Evolutionary conservation across 169 alveolate genomes (phyloP), one percentile per base, ranked within the genome.

Genomic region (Eimeria acervulina): DNA sequence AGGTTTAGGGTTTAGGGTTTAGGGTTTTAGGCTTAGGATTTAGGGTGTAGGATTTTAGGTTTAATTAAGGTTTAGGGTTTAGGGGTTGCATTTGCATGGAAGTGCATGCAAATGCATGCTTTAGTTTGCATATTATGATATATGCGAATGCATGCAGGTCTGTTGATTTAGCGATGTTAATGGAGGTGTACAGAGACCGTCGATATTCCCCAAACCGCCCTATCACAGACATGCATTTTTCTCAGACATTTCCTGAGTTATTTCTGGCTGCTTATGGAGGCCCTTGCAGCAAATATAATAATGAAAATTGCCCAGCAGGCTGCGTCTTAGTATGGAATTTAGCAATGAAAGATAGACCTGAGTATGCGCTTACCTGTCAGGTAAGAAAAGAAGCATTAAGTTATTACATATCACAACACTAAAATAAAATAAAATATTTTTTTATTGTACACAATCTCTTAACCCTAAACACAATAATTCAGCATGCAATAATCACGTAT

Each of bases 331-430:
- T 98, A 8, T 90, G 95, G 95, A 90, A 55, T 90, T 26, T 76
- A 38, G 89, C 98, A 6, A 91, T 98, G 96, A 97, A 97, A 95
- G 95, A 96, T 59, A 95, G 98, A 59, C 99, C 99, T 6, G 99
- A 98, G 94, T 97, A 96, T 87, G 97, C 98, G 40, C 98, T 98
- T 70, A 97, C 97, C 66, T 98, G 98, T 76, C 97, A 98, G 94
- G 95, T 90, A 21, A 72, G 88, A 8, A 47, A n/a, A 1, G 55
- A n/a, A 66, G 38, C 52, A 36, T 74, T 17, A 1, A 74, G 44
- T 17, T 26, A 17, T 74, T 2, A 26, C 52, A 74, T 74, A 74
- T 74, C n/a, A 23, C n/a, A 26, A 26, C n/a, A n/a, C n/a, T n/a
- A n/a, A n/a, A n/a, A n/a, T n/a, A n/a, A n/a, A n/a, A n/a, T n/a